phyloP scores from a whole-genome alignment of 208 protist species.

The Leishmania gerbilli region DNA sequence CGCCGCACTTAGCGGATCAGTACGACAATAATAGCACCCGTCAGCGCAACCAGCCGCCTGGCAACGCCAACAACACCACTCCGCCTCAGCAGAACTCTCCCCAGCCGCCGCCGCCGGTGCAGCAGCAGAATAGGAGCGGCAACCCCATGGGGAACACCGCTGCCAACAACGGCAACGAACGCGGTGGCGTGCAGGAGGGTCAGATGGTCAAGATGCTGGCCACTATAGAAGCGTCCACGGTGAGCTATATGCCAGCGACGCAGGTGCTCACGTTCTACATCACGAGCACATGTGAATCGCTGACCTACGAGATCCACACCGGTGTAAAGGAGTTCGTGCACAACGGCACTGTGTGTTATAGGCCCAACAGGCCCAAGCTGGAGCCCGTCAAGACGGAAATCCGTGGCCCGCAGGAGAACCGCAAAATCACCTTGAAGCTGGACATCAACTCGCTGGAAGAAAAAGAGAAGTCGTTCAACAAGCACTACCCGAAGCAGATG shows the following conservation, averaged over 20 bases:
- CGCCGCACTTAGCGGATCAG: constrained; percentile 70
- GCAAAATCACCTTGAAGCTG: constrained; percentile 74
- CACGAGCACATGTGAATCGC: constrained; percentile 62
- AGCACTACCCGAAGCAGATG: constrained; percentile 91
- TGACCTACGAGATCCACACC: constrained; percentile 91
- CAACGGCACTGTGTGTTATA: constrained; percentile 73
- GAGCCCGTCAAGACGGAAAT: constrained; percentile 75
- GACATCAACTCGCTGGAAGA: constrained; percentile 79
- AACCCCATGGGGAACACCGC: constrained; percentile 21
- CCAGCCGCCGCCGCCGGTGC: constrained; percentile 11
- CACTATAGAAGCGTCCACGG: constrained; percentile 85
- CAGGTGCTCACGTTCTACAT: constrained; percentile 82
- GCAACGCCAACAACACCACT: constrained; percentile 1
- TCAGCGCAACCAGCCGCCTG: constrained; percentile 14
- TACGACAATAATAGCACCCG: constrained; percentile 52
- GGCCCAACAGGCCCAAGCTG: constrained; percentile 91
- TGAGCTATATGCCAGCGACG: constrained; percentile 65
- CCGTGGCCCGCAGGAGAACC: constrained; percentile 71
- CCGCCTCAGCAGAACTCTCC: constrained; percentile 12
- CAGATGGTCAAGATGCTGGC: constrained; percentile 93
- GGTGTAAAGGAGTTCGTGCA: constrained; percentile 88
- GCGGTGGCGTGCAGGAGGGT: constrained; percentile 84
- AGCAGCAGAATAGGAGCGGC: constrained; percentile 37
- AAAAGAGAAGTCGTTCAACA: constrained; percentile 86
- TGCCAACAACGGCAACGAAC: constrained; percentile 34